These are phyloP conservation scores for Apiospora sp. DNA, from an alignment of 2,329 filamentous ascomycete genomes.

Conservation along the genomic window DNA sequence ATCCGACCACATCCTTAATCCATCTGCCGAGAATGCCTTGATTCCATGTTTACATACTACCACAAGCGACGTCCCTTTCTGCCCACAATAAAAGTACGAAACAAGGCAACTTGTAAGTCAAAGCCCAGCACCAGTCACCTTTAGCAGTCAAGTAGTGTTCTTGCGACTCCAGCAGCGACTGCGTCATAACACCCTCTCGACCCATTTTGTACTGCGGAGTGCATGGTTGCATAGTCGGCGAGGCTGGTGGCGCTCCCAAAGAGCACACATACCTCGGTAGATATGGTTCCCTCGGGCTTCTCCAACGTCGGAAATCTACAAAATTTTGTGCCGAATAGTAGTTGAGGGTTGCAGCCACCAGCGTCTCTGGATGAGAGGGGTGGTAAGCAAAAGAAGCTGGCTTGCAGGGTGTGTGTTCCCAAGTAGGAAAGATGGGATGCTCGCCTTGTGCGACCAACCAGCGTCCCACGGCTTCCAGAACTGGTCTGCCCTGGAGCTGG, in stretches of 20 bases:
- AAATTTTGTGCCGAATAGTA: neutral
- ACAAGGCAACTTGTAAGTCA: neutral
- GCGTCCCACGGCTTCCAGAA: conserved; percentile 9
- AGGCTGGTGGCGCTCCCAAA: neutral
- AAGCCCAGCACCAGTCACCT: neutral
- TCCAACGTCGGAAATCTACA: conserved; percentile 1
- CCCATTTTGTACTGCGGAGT: neutral
- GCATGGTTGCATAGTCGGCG: neutral
- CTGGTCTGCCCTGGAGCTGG: neutral
- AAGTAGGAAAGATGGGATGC: conserved; percentile 3
- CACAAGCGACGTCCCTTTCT: neutral
- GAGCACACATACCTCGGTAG: conserved; percentile 8
- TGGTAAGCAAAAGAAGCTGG: neutral
- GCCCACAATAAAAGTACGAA: conserved; percentile 1
- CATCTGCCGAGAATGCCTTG: neutral
- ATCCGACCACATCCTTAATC: conserved; percentile 14
- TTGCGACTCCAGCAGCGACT: neutral
- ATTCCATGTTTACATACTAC: neutral
- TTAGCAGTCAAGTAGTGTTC: neutral
- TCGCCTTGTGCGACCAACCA: neutral
- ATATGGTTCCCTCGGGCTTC: neutral
- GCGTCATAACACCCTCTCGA: neutral
- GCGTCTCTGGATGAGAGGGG: neutral
- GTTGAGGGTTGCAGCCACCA: neutral
- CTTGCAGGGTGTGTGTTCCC: neutral